Evolutionary conservation across 305 asterid genomes (phyloP).

Genomic region (Nicotiana rustica): DNA sequence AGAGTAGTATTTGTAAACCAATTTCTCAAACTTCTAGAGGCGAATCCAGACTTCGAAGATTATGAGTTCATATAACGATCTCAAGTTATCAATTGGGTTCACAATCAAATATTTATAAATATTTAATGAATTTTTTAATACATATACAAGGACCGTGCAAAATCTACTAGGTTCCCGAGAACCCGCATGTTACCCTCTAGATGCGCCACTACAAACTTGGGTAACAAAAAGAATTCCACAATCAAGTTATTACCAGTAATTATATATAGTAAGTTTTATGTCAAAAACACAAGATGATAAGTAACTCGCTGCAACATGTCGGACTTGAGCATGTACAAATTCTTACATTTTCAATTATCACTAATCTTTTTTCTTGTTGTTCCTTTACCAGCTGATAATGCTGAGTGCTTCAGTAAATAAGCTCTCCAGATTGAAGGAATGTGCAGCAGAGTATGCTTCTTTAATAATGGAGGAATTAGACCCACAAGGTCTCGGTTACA

Average conservation of each 20-base stretch:
- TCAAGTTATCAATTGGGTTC: no score
- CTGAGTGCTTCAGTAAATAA: conserved; percentile 93
- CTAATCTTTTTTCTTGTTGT: not conserved
- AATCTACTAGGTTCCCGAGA: no score
- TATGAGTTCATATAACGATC: no score
- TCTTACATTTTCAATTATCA: not conserved
- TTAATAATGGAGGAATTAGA: conserved; percentile 95
- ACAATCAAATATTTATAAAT: no score
- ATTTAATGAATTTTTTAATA: no score
- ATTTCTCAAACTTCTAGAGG: no score
- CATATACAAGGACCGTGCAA: no score
- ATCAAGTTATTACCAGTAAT: not conserved
- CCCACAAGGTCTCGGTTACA: conserved; percentile 79
- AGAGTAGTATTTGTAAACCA: not conserved
- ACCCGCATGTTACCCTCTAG: no score
- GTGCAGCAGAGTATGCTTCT: conserved; percentile 83
- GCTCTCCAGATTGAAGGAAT: conserved; percentile 78
- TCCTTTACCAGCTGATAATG: conserved; percentile 72
- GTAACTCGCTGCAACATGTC: not conserved
- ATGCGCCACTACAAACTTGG: no score
- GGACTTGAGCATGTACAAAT: not conserved
- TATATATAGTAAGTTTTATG: not conserved
- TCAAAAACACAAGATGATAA: not conserved
- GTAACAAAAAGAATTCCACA: not conserved
- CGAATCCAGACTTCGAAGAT: no score